A percentile compares a stretch with the other conserved stretches of the same genome.
phyloP scores from a whole-genome alignment of 2,329 filamentous ascomycete species.

The Talaromyces verruculosus region DNA sequence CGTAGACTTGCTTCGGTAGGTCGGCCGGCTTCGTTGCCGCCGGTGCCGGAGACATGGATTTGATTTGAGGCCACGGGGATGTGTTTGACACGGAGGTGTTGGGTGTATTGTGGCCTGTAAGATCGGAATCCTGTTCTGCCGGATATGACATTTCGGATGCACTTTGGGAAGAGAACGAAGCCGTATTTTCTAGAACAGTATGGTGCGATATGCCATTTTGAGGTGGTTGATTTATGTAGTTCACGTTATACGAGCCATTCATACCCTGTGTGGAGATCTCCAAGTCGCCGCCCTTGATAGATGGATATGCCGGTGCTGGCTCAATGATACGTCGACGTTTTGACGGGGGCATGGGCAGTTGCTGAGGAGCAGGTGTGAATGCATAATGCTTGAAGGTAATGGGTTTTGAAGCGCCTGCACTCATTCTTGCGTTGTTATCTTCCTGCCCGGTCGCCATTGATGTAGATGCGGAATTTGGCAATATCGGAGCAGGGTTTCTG shows the following conservation, averaged over 20 bases:
- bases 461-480: background rate
- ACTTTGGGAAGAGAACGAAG: slow-evolving; percentile 23
- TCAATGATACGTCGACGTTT: slow-evolving; percentile 21
- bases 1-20: background rate
- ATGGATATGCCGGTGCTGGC: background rate
- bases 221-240: background rate
- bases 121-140: slow-evolving; percentile 24
- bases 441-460: background rate
- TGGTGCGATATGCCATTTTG: background rate
- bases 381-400: slow-evolving; percentile 22
- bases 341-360: slow-evolving; percentile 8
- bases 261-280: background rate
- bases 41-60: background rate
- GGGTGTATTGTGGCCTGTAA: slow-evolving; percentile 27
- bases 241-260: background rate
- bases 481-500: slow-evolving; percentile 8
- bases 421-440: slow-evolving; percentile 9
- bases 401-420: background rate
- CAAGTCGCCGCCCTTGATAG: slow-evolving; percentile 7
- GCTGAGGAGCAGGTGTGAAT: slow-evolving; percentile 12
- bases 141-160: slow-evolving; percentile 21
- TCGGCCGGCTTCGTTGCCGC: background rate
- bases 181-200: background rate
- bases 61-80: slow-evolving; percentile 12
- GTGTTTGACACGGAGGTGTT: slow-evolving; percentile 30